Evolutionary conservation across 345 rosid genomes (phyloP), one percentile per base, ranked within the genome.

Genomic region (Atalantia buxifolia): DNA sequence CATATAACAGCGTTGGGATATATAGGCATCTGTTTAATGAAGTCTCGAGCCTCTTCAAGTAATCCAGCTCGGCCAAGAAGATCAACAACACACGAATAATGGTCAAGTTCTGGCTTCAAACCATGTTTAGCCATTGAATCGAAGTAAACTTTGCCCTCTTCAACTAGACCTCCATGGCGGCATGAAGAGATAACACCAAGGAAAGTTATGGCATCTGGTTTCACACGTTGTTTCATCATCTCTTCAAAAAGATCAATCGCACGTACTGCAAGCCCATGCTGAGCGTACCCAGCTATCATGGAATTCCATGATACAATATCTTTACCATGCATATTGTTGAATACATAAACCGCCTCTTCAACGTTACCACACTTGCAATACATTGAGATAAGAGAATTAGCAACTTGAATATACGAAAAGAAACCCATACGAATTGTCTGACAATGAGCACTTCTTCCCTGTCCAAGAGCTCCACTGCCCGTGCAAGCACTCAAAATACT

Each of bases 241-340:
- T 86, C 86, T 85, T 90, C 90, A 18, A 92, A 92, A 67, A 92
- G 92, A 76, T 83, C 80, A 53, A 88, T 84, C 25, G 89, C 94
- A 59, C 87, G 85, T 38, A 35, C 31, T 16, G 90, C 97, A 71
- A 90, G 85, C 3, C 98, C 99, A 55, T 90, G 88, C 79, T 89
- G 98, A 9, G 97, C 94, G 79, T 86, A 90, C n/a, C 98, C 99
- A 40, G 91, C 92, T 63, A 95, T 92, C 97, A 95, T 94, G 1
- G 98, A 93, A 84, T 95, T 95, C 99, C 99, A 95, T 1, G 98
- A 92, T 48, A 95, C 90, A 0, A 84, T 82, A 71, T 95, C 98
- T 84, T 80, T 90, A 18, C n/a, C 67, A 9, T 9, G 8, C 80
- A 84, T 86, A 66, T 61, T 78, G 16, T 86, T 80, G 71, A 92